Conservation (phyloP, 2,329 filamentous ascomycete species). For the Biscogniauxia sp. region DNA sequence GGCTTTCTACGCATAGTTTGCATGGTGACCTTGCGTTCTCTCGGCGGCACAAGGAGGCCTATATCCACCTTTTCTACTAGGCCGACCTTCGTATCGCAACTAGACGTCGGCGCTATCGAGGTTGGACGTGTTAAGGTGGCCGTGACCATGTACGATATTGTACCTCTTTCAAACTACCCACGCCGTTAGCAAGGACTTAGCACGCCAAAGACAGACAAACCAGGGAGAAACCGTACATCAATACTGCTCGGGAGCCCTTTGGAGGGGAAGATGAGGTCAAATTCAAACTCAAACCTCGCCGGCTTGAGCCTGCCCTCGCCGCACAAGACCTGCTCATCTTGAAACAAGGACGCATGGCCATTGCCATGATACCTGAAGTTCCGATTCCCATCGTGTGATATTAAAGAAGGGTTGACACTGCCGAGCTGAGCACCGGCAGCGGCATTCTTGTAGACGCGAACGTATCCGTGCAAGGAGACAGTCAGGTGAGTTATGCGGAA, state of each 20-base stretch:
- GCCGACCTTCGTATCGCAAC: constrained; percentile 77
- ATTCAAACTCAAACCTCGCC: constrained; percentile 76
- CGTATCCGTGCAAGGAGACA: constrained; percentile 74
- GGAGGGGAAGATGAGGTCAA: constrained; percentile 68
- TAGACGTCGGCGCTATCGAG: constrained; percentile 75
- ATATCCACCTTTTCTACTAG: constrained; percentile 84
- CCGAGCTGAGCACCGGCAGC: constrained; percentile 52
- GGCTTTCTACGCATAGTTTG: constrained; percentile 77
- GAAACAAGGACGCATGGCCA: constrained; percentile 76
- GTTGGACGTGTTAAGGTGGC: constrained; percentile 87
- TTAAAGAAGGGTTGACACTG: constrained; percentile 40
- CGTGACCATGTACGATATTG: constrained; percentile 86
- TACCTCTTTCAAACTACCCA: constrained; percentile 85
- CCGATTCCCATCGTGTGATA: constrained; percentile 34
- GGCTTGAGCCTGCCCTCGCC: constrained; percentile 73
- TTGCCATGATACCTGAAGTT: constrained; percentile 66
- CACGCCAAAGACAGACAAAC: constrained; percentile 7
- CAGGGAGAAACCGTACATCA: constrained; percentile 61
- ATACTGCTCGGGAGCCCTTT: constrained; percentile 84
- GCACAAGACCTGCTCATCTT: constrained; percentile 77
- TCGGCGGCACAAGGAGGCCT: constrained; percentile 69
- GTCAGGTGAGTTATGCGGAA: constrained; percentile 77
- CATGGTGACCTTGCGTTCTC: constrained; percentile 78
- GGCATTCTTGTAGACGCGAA: constrained; percentile 73
- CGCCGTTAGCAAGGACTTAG: constrained; percentile 13